These are phyloP conservation scores for Tolypocladium sp. DNA, from an alignment of 2,329 filamentous ascomycete genomes.

Conservation along the genomic window DNA sequence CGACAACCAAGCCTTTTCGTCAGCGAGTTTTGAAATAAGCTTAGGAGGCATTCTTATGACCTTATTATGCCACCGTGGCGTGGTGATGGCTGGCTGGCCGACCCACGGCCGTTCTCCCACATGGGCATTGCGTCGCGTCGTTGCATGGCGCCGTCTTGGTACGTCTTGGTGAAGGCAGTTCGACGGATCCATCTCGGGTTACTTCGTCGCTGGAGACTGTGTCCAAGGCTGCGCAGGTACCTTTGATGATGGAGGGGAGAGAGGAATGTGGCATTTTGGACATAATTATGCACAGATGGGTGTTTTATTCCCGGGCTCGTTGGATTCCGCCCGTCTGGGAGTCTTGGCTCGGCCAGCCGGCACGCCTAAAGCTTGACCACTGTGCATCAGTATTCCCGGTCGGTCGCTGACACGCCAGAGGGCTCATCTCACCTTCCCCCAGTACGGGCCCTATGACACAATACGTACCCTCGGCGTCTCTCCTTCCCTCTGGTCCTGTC, in stretches of 20 bases:
- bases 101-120: neutral
- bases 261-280: neutral
- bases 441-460: too few relatives aligned
- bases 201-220: neutral
- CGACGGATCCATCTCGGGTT: neutral
- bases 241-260: neutral
- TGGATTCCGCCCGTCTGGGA: neutral
- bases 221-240: neutral
- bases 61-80: conserved; percentile 1
- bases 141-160: neutral
- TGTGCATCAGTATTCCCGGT: conserved; percentile 2
- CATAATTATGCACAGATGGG: neutral
- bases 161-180: too few relatives aligned
- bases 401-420: neutral
- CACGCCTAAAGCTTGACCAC: conserved; percentile 1
- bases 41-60: conserved; percentile 6
- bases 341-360: conserved; percentile 6
- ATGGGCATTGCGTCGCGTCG: neutral
- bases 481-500: neutral
- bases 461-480: neutral
- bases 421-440: neutral
- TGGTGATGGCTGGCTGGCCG: neutral
- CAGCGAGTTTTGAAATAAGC: conserved; percentile 7
- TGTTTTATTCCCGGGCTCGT: neutral
- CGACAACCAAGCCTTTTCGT: conserved; percentile 6